Evolutionary conservation across 768 basidiomycete species (phyloP), one percentile per base, ranked within the genome.

Genomic region (Exsudoporus frostii): DNA sequence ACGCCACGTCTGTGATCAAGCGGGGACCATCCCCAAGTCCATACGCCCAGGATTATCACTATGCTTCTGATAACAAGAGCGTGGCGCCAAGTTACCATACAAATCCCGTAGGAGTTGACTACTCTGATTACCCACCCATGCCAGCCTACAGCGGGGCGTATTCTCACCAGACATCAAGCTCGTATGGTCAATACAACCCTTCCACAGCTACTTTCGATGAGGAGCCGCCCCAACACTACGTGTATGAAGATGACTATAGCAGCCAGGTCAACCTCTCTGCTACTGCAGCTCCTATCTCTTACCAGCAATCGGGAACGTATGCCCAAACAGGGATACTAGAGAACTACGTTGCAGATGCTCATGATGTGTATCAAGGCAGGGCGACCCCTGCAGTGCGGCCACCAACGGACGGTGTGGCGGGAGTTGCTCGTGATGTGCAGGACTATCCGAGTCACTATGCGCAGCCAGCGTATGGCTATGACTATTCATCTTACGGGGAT

Each of bases 131-230:
- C 57, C 79, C 86, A 7, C 81, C 86, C 2, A 91, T 92, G 88
- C 89, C 89, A 29, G 79, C 82, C 14, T 90, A 88, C 72, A 84
- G 80, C 54, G 64, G 65, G 44, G 82, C 83, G n/a, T 84, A 86
- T 63, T 77, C 82, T 43, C 76, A 83, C 29, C 83, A 84, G 61
- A 62, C 73, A 17, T 69, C 76, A n/a, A 76, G 74, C 48, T 69
- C 75, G 15, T 79, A 79, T 54, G 67, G 76, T 38, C 80, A 79
- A 39, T 86, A 80, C 72, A 83, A 85, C 60, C 73, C 76, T 25
- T 89, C 88, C 11, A 69, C 79, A 38, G 69, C 77, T 43, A 77
- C 80, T 36, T 74, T 89, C 44, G 74, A 71, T 5, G 76, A 80
- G 43, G 83, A 84, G 56, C 77, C 82, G 19, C 66, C 72, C 27